Percentiles rank a stretch among this genome's conserved stretches.
These are phyloP conservation scores for Chimonanthus praecox DNA, from an alignment of 164 flowering plant genomes.

Conservation along the genomic window DNA sequence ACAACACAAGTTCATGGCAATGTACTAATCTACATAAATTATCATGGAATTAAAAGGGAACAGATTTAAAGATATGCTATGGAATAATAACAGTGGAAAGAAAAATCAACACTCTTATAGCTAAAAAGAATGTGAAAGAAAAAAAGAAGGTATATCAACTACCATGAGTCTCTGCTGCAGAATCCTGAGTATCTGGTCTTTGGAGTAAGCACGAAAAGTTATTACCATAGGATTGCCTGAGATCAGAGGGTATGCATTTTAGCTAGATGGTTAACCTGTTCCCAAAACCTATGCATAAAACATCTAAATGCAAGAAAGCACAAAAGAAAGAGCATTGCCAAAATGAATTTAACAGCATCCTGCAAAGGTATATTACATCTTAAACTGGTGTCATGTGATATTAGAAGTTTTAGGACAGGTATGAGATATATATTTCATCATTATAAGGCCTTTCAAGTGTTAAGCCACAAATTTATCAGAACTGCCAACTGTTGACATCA, in stretches of 20 bases:
- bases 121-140: not conserved
- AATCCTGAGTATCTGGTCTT: slow-evolving; percentile 76
- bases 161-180: slow-evolving; percentile 84
- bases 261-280: slow-evolving; percentile 1
- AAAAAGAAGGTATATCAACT: slow-evolving; percentile 17
- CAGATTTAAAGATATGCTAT: not conserved
- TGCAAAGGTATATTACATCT: not conserved
- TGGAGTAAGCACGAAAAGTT: slow-evolving; percentile 84
- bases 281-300: not conserved
- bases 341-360: not conserved
- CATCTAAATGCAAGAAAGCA: not conserved
- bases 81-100: not conserved
- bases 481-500: no score
- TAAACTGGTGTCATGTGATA: not conserved
- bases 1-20: not conserved
- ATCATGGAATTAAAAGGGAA: no score
- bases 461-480: no score
- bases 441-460: not conserved
- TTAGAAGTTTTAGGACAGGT: not conserved
- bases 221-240: slow-evolving; percentile 80
- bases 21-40: not conserved
- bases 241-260: slow-evolving; percentile 7
- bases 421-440: not conserved
- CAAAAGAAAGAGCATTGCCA: not conserved
- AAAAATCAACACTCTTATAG: not conserved